Evolutionary conservation across 2,329 filamentous ascomycete species (phyloP).

Genomic region (Botrytis paeoniae): DNA sequence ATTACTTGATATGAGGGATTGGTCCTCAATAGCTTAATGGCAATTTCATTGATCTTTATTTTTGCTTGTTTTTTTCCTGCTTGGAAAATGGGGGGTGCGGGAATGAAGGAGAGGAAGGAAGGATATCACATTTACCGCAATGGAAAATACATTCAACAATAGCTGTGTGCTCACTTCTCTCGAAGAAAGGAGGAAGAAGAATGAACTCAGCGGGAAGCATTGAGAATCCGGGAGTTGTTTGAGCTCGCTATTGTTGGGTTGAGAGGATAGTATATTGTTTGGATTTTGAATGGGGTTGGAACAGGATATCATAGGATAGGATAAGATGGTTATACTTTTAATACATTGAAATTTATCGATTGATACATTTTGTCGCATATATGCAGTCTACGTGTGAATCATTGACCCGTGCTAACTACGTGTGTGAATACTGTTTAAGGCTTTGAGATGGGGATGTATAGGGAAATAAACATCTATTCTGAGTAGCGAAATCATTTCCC

Average conservation of each 20-base stretch:
- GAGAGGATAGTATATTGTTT: neutral
- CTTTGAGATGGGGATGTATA: neutral
- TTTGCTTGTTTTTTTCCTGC: neutral
- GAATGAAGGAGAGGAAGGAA: neutral
- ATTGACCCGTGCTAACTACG: neutral
- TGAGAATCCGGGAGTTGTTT: neutral
- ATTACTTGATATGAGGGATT: neutral
- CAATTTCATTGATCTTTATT: neutral
- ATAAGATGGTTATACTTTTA: neutral
- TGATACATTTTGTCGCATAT: neutral
- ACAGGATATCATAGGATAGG: neutral
- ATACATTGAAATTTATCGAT: neutral
- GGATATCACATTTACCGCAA: neutral
- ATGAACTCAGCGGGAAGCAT: too few species aligned
- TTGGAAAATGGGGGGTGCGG: neutral
- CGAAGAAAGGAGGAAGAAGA: neutral
- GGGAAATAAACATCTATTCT: neutral
- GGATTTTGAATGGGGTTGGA: neutral
- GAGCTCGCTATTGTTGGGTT: neutral
- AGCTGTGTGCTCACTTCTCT: neutral
- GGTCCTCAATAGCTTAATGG: neutral
- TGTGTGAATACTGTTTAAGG: neutral
- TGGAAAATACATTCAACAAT: neutral
- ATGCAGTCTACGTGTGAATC: neutral
- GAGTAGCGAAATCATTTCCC: too few species aligned